phyloP scores from a whole-genome alignment of 768 basidiomycete species.

The Boletus rubroflammeus region DNA sequence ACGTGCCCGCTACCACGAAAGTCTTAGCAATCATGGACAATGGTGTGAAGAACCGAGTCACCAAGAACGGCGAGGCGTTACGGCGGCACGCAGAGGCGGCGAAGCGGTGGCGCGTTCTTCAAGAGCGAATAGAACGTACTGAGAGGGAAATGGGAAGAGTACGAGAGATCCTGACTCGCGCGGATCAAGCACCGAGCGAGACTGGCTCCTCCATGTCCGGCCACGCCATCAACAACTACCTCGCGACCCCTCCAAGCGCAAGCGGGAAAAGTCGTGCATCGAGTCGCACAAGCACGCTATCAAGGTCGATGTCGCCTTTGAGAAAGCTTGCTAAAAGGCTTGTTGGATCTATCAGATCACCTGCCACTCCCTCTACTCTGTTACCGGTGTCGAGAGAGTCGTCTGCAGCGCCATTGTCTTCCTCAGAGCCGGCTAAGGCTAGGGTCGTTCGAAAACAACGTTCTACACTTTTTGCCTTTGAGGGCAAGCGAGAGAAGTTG shows the following conservation, averaged over 20 bases:
- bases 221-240: constrained; percentile 51
- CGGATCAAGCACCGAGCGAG: constrained; percentile 59
- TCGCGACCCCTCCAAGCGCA: constrained; percentile 60
- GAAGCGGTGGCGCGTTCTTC: constrained; percentile 77
- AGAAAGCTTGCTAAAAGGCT: constrained; percentile 73
- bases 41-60: constrained; percentile 88
- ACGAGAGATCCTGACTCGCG: constrained; percentile 51
- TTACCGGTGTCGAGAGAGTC: constrained; percentile 43
- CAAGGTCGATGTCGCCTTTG: constrained; percentile 77
- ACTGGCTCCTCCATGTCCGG: constrained; percentile 68
- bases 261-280: constrained; percentile 41
- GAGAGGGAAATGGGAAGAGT: constrained; percentile 79
- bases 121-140: constrained; percentile 74
- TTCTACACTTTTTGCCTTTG: constrained; percentile 57
- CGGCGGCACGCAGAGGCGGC: constrained; percentile 87
- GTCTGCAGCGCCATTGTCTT: constrained; percentile 37
- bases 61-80: constrained; percentile 94
- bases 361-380: constrained; percentile 42
- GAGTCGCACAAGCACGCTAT: constrained; percentile 45
- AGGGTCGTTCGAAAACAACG: constrained; percentile 49
- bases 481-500: constrained; percentile 40
- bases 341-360: constrained; percentile 44
- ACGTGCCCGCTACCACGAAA: constrained; percentile 90
- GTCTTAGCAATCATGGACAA: constrained; percentile 93
- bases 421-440: constrained; percentile 49